Conservation (phyloP, 1,284 basidiomycete species). For the Malassezia cuniculi region DNA sequence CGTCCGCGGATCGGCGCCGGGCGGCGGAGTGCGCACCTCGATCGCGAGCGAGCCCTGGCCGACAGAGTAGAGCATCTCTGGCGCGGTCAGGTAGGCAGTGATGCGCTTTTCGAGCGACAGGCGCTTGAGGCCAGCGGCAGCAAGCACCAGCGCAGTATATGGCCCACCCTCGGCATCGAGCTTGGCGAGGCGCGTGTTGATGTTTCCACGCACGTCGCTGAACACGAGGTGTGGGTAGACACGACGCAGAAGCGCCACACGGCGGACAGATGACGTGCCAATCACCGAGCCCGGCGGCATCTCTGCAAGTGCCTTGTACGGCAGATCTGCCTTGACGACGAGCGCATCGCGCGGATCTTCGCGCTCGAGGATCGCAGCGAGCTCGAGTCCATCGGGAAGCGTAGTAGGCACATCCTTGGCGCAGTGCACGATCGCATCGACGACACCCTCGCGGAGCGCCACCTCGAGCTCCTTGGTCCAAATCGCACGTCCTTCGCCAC, state of each 20-base stretch:
- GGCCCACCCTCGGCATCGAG: constrained; percentile 73
- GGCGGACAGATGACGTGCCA: constrained; percentile 82
- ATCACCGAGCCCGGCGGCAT: constrained; percentile 77
- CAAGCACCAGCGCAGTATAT: constrained; percentile 80
- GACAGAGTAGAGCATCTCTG: constrained; percentile 73
- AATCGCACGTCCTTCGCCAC: constrained; percentile 56
- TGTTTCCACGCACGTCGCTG: constrained; percentile 57
- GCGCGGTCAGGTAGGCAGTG: constrained; percentile 59
- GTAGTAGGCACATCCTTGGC: constrained; percentile 87
- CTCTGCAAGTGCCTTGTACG: constrained; percentile 62
- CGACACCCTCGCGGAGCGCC: constrained; percentile 57
- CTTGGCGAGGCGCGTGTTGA: constrained; percentile 68
- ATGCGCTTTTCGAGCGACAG: constrained; percentile 61
- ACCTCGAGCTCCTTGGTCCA: constrained; percentile 95
- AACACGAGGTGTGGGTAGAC: constrained; percentile 69
- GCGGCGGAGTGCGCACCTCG: constrained; percentile 58
- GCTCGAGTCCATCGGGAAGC: constrained; percentile 68
- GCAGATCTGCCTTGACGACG: constrained; percentile 66
- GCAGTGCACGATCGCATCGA: constrained; percentile 87
- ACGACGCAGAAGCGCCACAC: constrained; percentile 78
- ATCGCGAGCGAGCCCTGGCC: constrained; percentile 84
- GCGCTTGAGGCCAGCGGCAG: constrained; percentile 82
- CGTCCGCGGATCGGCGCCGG: constrained; percentile 19
- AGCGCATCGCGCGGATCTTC: constrained; percentile 82
- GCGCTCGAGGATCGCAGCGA: constrained; percentile 72